Evolutionary conservation across 805 yeast species (phyloP), one percentile per base, ranked within the genome.

Genomic region (Diddensiella caesifluorescens): DNA sequence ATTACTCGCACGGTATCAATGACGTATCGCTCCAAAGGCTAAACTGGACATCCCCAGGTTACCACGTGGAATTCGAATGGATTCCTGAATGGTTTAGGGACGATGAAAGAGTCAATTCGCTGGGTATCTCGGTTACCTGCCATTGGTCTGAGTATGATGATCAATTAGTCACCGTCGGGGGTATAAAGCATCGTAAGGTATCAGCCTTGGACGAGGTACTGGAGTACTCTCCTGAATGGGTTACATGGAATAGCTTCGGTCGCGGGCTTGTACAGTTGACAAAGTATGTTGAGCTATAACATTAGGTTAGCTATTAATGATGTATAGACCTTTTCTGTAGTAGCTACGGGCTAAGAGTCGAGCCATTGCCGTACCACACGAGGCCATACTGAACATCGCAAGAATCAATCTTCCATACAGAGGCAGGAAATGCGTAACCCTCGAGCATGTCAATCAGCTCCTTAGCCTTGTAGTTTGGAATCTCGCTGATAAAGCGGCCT

Each of bases 191-290:
- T 22, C 61, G 74, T 23, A 71, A 70, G 44, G 60, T 85, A 3
- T 88, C 94, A 1, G 88, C 92, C 1, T 77, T 70, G 49, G 79
- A 75, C 44, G 95, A 88, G 55, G 56, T 87, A 30, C 54, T 81
- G 27, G 74, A 75, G 48, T 86, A 76, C 55, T 65, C 84, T 0
- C 94, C 95, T 1, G 61, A 68, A 18, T 74, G 75, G 58, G 71
- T 79, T 18, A 71, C 79, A 2, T 79, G 79, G 67, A 73, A 86
- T 22, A 88, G 85, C 53, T 53, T 64, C 45, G 59, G 55, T 13
- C 74, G 76, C 37, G 96, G 96, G 0, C 59, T 88, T 50, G 82
- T 87, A 2, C 71, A 75, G 44, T 71, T 83, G 20, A 65, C 68
- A 34, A 69, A 71, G 48, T 70, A 68, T 48, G 55, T 80, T 42